Base-by-base conservation (phyloP, 805 yeast species). In the Pichia paraexigua region DNA sequence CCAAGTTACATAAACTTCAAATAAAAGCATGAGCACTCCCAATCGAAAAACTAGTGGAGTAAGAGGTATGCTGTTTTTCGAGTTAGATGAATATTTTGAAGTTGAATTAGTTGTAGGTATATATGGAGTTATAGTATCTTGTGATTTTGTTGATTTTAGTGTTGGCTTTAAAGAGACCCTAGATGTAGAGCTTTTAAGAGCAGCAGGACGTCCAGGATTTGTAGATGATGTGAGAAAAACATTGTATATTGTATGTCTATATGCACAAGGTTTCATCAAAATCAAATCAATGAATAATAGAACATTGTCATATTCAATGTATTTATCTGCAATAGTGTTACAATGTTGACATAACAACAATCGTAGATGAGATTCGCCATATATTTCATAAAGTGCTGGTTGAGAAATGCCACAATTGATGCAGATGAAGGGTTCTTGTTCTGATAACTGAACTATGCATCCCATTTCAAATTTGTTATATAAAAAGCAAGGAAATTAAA, bases 1-100 rank as follows among this genome's bases (percentile, higher is more conserved):
- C 98, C 99, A 94, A 1, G 81, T 82, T 48, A 94, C 67, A 64
- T 94, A 94, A 5, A 92, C 92, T 59, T 94, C 97, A 60, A 92
- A 89, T 17, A 94, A 73, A 0, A 87, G 70, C 49, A 85, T 73
- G 40, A 92, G 71, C 3, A 86, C 57, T 57, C 85, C 69, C 39
- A 85, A 67, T 30, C 92, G 67, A n/a, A 70, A 45, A 17, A 60
- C 59, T 30, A 47, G 12, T 25, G 52, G 41, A 18, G 43, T 51
- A n/a, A 43, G 24, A 7, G 43, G 47, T 22, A n/a, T 28, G 10
- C 41, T 20, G 20, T 40, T 40, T 40, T 11, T 20, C 4, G 46
- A 21, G 13, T 5, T 25, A 11, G 52, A 13, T 4, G 46, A 21
- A 15, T 47, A 30, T 35, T 35, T 10, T 17, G 18, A 3, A 4